phyloP scores from a whole-genome alignment of 495 filamentous ascomycete species.

The Aspergillus haitiensis region DNA sequence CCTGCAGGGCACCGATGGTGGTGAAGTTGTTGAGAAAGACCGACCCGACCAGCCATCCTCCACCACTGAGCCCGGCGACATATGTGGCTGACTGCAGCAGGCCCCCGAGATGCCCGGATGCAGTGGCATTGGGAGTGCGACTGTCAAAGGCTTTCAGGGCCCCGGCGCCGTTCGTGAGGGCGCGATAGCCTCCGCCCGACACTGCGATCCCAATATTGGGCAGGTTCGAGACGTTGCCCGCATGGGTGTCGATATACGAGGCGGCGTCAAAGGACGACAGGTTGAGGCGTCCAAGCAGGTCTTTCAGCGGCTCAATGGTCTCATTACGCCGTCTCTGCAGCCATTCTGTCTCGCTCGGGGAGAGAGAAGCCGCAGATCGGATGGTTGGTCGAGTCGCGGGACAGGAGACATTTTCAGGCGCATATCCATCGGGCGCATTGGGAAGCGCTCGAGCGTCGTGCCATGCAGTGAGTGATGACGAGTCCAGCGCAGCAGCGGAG shows the following conservation, averaged over 20 bases:
- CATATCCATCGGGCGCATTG: constrained; percentile 36
- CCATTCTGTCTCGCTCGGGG: constrained; percentile 64
- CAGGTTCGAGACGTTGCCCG: constrained; percentile 28
- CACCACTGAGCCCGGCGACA: constrained; percentile 73
- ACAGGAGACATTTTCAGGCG: constrained; percentile 30
- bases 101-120: constrained; percentile 68
- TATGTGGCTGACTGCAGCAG: constrained; percentile 78
- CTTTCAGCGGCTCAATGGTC: constrained; percentile 60
- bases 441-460: constrained; percentile 4
- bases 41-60: constrained; percentile 76
- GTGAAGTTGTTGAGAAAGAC: constrained; percentile 83
- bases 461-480: too few relatives aligned
- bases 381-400: constrained; percentile 42
- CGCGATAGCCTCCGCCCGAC: constrained; percentile 68
- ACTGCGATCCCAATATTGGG: constrained; percentile 55
- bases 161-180: constrained; percentile 75
- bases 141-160: constrained; percentile 74
- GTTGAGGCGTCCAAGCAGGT: constrained; percentile 63
- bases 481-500: too few relatives aligned
- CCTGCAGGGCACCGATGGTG: constrained; percentile 57
- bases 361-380: constrained; percentile 54
- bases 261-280: constrained; percentile 71
- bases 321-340: constrained; percentile 41
- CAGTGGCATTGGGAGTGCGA: constrained; percentile 61
- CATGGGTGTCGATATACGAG: constrained; percentile 56